Base-by-base conservation (phyloP, 495 filamentous ascomycete species). In the Entonaema liquescens region DNA sequence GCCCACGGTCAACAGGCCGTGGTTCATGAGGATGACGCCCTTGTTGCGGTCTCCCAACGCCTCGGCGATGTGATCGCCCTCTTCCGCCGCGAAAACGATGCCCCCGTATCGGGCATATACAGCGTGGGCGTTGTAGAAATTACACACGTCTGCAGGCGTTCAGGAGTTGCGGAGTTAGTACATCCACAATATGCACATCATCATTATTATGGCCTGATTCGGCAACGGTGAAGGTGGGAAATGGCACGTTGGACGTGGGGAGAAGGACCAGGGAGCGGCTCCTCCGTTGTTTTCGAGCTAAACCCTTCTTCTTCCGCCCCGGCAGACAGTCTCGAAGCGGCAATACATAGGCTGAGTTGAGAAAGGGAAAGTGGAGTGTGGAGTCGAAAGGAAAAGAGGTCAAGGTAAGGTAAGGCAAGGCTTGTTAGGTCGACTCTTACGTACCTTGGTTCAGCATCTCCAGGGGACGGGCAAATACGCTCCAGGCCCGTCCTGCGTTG, bases 31-130 rank as follows among this genome's bases (percentile, higher is more conserved):
- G 9, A 89, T 83, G 13, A 81, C 77, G 5, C 73, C 82, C 70
- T 82, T 86, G 57, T 81, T 82, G 21, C 72, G 72, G 25, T 57
- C 33, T 0, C 85, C 86, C 1, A 89, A 77, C 31, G 82, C 78
- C 17, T 71, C 58, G 13, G 86, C 84, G 68, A 89, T 87, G 42
- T 79, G 80, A 47, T 78, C 57, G 1, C 87, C 85, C 53, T 89
- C 86, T 17, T 82, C 79, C 5, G 78, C 73, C 5, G 76, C 84
- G 36, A 88, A 79, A 0, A 88, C 86, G 56, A 89, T 83, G 31
- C 88, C 87, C 23, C 86, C 87, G 73, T 87, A 89, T 5, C 79
- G 72, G 17, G 75, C 74, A 72, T 89, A 87, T 0, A 89, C 85
- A 17, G 81, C 81, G 64, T 84, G 83, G 4, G 78, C 78, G 36